Evolutionary conservation across 2,329 filamentous ascomycete species (phyloP).

Genomic region (Pseudogymnoascus sp.): DNA sequence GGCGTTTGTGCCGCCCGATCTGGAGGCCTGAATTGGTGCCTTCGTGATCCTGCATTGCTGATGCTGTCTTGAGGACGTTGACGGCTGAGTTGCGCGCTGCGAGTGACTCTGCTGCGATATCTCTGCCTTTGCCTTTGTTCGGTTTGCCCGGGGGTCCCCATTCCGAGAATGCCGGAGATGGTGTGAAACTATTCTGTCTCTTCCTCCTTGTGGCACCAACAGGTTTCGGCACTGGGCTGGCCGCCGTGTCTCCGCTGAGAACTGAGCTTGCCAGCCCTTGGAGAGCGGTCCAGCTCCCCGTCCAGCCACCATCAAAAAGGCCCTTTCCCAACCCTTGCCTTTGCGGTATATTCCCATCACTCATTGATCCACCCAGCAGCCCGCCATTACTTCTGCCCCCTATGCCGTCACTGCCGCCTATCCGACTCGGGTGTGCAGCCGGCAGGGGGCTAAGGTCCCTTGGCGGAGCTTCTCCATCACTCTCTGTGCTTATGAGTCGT

Average conservation of each 20-base stretch:
- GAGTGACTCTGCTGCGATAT: slow-evolving; percentile 48
- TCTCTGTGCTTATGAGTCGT: slow-evolving; percentile 23
- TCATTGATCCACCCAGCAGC: slow-evolving; percentile 19
- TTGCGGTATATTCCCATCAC: slow-evolving; percentile 14
- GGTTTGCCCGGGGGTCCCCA: background rate
- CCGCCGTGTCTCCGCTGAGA: slow-evolving; percentile 25
- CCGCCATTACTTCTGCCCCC: slow-evolving; percentile 15
- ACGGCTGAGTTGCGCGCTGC: slow-evolving; percentile 49
- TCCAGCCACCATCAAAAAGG: slow-evolving; percentile 25
- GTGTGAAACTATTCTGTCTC: slow-evolving; percentile 4
- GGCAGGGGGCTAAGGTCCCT: slow-evolving; percentile 46
- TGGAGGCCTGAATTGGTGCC: slow-evolving; percentile 55
- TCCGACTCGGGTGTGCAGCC: slow-evolving; percentile 34
- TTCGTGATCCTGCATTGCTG: slow-evolving; percentile 55
- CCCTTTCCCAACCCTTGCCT: slow-evolving; percentile 20
- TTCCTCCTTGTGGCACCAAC: slow-evolving; percentile 15
- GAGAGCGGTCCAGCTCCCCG: slow-evolving; percentile 27
- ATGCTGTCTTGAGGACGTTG: slow-evolving; percentile 51
- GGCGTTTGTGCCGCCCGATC: slow-evolving; percentile 36
- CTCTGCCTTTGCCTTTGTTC: background rate
- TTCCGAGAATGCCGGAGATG: slow-evolving; percentile 8
- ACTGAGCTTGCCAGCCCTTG: slow-evolving; percentile 31
- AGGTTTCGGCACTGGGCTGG: slow-evolving; percentile 11
- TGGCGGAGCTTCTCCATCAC: slow-evolving; percentile 33
- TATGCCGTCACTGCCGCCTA: background rate